Evolutionary conservation across 2,329 filamentous ascomycete species (phyloP), one percentile per base, ranked within the genome.

Genomic region (Pseudogymnoascus destructans): DNA sequence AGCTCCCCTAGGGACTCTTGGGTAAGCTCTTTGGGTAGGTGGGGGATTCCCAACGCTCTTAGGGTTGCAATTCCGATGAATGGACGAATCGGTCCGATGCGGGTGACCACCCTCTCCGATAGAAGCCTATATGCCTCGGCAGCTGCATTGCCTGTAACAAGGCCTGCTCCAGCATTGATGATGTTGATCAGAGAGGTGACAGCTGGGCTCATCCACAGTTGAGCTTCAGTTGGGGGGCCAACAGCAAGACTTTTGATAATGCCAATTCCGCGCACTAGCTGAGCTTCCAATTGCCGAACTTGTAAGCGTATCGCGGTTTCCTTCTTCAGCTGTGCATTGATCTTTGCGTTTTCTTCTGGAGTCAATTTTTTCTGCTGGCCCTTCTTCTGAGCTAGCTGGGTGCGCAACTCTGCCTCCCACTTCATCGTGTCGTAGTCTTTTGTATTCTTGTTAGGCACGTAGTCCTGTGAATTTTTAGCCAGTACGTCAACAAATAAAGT

Each of bases 351-450:
- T 67, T 98, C 92, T 33, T 97, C 93, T 0, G 88, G 73, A 0
- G 89, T 93, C 8, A 97, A 81, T 72, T 96, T 98, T 74, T 90
- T 92, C 65, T 89, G 83, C 61, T 87, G 82, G 1, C 92, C 92
- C 71, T 92, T 95, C 75, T 97, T 98, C 68, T 88, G 79, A n/a
- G 91, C 90, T 38, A 98, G 73, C 66, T 96, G 89, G 36, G 82
- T 79, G 59, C 91, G 80, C 6, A 98, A 77, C 63, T 98, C 93
- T 69, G 92, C 87, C 71, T 98, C 93, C 93, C 95, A 98, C 71
- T 95, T 96, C 38, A 96, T 73, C 1, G 89, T 95, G 65, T 98
- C 89, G 66, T 96, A 95, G 69, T 97, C 93, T 70, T 95, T 96
- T 55, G 82, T 85, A 66, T 89, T 95, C 73, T 95, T 97, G 72